Percentiles rank a stretch among this genome's conserved stretches.
Conservation (phyloP, 345 rosid genomes). For the Raphanus raphanistrum region DNA sequence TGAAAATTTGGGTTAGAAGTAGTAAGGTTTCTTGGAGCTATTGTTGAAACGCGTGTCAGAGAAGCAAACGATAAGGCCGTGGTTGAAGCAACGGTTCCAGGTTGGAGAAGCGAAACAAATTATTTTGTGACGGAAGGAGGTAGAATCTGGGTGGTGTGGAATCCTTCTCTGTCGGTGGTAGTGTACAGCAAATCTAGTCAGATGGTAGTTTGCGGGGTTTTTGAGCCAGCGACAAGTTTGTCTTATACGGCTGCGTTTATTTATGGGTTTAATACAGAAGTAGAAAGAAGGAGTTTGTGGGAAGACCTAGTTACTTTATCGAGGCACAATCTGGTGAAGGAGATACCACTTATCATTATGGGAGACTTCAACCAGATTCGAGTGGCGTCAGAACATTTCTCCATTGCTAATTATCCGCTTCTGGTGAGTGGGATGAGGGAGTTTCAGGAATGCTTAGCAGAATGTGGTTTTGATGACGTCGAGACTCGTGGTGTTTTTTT, state of each 20-base stretch:
- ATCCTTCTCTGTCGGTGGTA: background rate
- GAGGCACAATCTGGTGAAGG: no score
- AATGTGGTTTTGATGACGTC: no score
- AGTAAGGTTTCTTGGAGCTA: background rate
- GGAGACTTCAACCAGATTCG: no score
- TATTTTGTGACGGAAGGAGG: background rate
- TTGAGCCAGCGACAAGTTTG: background rate
- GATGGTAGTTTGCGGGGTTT: background rate
- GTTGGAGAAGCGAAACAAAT: background rate
- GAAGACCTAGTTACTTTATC: no score
- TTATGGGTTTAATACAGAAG: no score
- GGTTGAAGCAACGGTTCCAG: background rate
- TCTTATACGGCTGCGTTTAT: no score
- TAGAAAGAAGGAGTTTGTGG: no score
- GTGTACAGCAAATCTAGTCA: background rate
- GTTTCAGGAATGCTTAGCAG: no score
- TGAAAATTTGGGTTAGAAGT: background rate
- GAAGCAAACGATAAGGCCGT: background rate
- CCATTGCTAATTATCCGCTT: no score
- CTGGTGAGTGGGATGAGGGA: no score
- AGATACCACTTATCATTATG: no score
- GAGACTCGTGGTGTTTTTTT: background rate
- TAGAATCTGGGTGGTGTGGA: background rate
- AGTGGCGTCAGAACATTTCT: no score
- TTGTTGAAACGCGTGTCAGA: background rate